Percentiles rank a stretch among this genome's conserved stretches.
Conservation (phyloP, 768 basidiomycete species). For the Boletus rubescentipes region DNA sequence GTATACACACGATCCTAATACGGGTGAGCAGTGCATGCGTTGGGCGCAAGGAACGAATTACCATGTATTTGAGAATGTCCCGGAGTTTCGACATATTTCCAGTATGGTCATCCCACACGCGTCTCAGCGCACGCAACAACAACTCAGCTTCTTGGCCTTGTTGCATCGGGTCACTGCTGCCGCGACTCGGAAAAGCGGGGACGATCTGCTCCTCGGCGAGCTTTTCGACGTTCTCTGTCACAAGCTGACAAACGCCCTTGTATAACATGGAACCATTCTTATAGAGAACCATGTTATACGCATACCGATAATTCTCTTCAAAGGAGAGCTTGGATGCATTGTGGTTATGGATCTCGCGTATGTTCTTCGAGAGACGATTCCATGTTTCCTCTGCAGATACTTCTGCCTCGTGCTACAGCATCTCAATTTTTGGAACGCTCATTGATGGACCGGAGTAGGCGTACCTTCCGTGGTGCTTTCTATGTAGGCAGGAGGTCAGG, state of each 20-base stretch:
- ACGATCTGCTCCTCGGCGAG: constrained; percentile 76
- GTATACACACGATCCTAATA: constrained; percentile 89
- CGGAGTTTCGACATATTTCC: constrained; percentile 85
- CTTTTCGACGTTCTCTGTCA: constrained; percentile 78
- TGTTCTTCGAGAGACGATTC: constrained; percentile 77
- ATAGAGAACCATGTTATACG: constrained; percentile 90
- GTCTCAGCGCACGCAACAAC: constrained; percentile 76
- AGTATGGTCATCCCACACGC: constrained; percentile 93
- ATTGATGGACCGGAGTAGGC: constrained; percentile 4
- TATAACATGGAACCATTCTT: constrained; percentile 86
- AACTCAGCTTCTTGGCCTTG: constrained; percentile 81
- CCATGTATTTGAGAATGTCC: constrained; percentile 96
- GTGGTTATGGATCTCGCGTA: constrained; percentile 92
- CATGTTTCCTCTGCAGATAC: constrained; percentile 84
- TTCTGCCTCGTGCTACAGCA: constrained; percentile 63
- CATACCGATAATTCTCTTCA: constrained; percentile 92
- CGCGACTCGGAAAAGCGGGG: constrained; percentile 79
- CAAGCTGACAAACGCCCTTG: constrained; percentile 75
- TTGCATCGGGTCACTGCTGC: constrained; percentile 65
- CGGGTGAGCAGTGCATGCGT: constrained; percentile 12
- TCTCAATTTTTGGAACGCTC: neutral
- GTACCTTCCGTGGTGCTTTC: constrained; percentile 50
- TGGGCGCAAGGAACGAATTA: constrained; percentile 35
- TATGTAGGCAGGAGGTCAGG: constrained; percentile 25
- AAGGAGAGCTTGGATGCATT: constrained; percentile 87